These are phyloP conservation scores for Pseudevernia furfuracea DNA, from an alignment of 495 filamentous ascomycete genomes.

Conservation along the genomic window DNA sequence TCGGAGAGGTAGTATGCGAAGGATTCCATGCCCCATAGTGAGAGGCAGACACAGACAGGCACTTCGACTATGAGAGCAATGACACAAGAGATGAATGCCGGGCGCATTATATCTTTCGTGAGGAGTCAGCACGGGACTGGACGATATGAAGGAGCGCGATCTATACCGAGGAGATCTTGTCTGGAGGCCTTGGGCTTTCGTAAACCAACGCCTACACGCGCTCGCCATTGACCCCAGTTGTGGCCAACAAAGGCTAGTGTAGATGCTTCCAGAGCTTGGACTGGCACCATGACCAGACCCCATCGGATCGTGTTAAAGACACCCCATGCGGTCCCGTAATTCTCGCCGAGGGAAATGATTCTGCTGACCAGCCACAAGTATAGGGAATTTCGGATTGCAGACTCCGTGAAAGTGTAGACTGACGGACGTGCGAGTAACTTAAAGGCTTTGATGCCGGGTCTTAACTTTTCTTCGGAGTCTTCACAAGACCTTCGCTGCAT, in stretches of 20 bases:
- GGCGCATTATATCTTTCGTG: slow-evolving; percentile 40
- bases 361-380: slow-evolving; percentile 66
- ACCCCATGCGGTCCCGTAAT: slow-evolving; percentile 68
- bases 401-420: slow-evolving; percentile 53
- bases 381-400: slow-evolving; percentile 57
- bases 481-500: slow-evolving; percentile 14
- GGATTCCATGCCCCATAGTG: slow-evolving; percentile 45
- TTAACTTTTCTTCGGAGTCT: slow-evolving; percentile 19
- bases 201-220: slow-evolving; percentile 31
- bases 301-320: slow-evolving; percentile 73
- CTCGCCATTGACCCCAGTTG: slow-evolving; percentile 55
- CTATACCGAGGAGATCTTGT: slow-evolving; percentile 34
- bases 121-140: background rate
- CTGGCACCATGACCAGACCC: slow-evolving; percentile 71
- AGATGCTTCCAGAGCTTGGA: slow-evolving; percentile 58
- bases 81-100: slow-evolving; percentile 45
- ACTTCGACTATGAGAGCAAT: slow-evolving; percentile 53
- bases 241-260: slow-evolving; percentile 61
- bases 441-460: slow-evolving; percentile 40
- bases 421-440: slow-evolving; percentile 47
- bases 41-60: slow-evolving; percentile 55
- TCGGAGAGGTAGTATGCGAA: slow-evolving; percentile 57
- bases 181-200: slow-evolving; percentile 34
- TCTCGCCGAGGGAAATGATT: slow-evolving; percentile 53
- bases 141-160: background rate